Base-by-base conservation (phyloP, 169 alveolate genomes). In the Eimeria tenella region DNA sequence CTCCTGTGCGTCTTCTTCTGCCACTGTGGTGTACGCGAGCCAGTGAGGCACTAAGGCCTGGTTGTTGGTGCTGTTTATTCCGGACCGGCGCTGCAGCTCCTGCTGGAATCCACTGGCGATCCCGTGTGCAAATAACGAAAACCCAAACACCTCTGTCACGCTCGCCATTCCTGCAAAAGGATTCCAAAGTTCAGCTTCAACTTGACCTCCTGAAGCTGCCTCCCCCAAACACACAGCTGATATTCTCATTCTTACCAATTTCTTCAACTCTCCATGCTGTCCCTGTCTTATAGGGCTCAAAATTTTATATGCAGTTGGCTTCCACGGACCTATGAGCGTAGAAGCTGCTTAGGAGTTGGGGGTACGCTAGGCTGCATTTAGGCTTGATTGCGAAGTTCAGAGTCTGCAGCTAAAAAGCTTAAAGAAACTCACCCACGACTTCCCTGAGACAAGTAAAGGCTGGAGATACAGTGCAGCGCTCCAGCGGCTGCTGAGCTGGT, bases 41-140 rank as follows among this genome's bases (percentile, higher is more conserved):
- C 94, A 88, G 75, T 52, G 94, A 4, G 94, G 94, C 11, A 88
- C 17, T 31, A 88, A 65, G 56, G 49, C 50, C 42, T 42, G 84
- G 21, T 50, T 63, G 13, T 17, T 52, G 13, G 73, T 17, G 52
- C 10, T 50, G 49, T 55, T 5, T 50, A 15, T 53, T n/a, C 7
- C 55, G 58, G 5, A 49, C 21, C 42, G 74, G 50, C 50, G 82
- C 93, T 86, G 82, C 93, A 86, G 62, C 73, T 53, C 62, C 74
- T 55, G 89, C 53, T 50, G 88, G 52, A 49, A 74, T n/a, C 23
- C 13, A n/a, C 23, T 53, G 25, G 89, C 87, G 10, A 70, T 50
- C 52, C 94, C 89, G 53, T 89, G 94, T 62, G 56, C 70, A n/a
- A 89, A 89, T 21, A 71, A 81, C n/a, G 94, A 89, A 23, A 89